Percentiles rank a stretch among this genome's conserved stretches.
These are phyloP conservation scores for Verticillium zaregamsianum DNA, from an alignment of 2,329 filamentous ascomycete genomes.

Conservation along the genomic window DNA sequence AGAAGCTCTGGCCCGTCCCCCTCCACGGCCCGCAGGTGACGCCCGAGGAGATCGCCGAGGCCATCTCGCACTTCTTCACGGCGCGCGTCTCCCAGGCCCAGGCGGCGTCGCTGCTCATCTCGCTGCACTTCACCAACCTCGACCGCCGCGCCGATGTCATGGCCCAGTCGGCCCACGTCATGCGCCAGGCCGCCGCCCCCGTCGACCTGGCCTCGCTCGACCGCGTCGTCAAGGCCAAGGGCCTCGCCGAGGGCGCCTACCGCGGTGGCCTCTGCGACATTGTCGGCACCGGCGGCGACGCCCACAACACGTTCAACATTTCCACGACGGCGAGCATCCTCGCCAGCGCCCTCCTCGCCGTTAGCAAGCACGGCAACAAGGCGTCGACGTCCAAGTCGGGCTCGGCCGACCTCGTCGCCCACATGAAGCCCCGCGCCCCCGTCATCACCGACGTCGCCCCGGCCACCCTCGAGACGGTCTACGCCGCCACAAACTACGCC, in stretches of 20 bases:
- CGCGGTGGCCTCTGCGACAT: slow-evolving; percentile 87
- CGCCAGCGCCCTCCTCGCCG: slow-evolving; percentile 76
- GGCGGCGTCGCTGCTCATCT: slow-evolving; percentile 80
- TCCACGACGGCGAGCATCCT: slow-evolving; percentile 93
- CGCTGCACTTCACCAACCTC: slow-evolving; percentile 84
- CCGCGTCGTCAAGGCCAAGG: slow-evolving; percentile 55
- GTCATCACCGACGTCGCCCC: slow-evolving; percentile 72
- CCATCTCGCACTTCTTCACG: slow-evolving; percentile 87
- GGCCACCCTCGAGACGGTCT: slow-evolving; percentile 65
- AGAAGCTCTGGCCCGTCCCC: slow-evolving; percentile 63
- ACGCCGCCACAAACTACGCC: slow-evolving; percentile 80
- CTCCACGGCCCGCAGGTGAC: slow-evolving; percentile 48
- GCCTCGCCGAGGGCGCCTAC: slow-evolving; percentile 68
- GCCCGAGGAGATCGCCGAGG: slow-evolving; percentile 80
- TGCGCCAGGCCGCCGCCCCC: slow-evolving; percentile 73
- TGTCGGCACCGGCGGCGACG: slow-evolving; percentile 93
- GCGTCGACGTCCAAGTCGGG: slow-evolving; percentile 94
- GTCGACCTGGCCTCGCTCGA: slow-evolving; percentile 63
- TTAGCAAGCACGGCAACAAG: slow-evolving; percentile 94
- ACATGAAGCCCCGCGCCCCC: slow-evolving; percentile 67
- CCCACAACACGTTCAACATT: slow-evolving; percentile 97
- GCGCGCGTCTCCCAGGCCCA: slow-evolving; percentile 86
- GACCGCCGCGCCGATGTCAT: slow-evolving; percentile 84
- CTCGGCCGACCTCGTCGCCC: slow-evolving; percentile 84
- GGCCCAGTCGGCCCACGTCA: slow-evolving; percentile 75